phyloP scores from a whole-genome alignment of 495 filamentous ascomycete genomes.

The Pyronema omphalodes region DNA sequence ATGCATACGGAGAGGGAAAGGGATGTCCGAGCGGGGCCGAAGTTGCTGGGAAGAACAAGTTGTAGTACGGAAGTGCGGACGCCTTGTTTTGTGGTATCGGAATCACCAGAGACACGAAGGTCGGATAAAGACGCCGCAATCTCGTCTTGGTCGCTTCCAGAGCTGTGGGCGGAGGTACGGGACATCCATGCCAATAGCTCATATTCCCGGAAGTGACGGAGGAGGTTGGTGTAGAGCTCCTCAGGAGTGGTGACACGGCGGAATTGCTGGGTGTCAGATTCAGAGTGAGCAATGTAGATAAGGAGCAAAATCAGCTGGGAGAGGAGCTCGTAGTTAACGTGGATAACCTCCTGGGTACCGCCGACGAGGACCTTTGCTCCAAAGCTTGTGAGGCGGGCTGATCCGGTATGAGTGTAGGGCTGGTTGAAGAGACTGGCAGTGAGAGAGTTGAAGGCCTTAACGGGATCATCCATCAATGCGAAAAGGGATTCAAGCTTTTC shows the following conservation, averaged over 20 bases:
- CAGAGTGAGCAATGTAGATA: conserved; percentile 39
- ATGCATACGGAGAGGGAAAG: conserved; percentile 17
- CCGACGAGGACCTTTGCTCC: conserved; percentile 54
- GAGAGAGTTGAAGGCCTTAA: conserved; percentile 13
- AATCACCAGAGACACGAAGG: conserved; percentile 18
- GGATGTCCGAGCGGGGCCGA: conserved; percentile 12
- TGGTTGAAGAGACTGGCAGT: conserved; percentile 15
- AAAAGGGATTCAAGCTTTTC: conserved; percentile 22
- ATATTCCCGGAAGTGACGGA: conserved; percentile 50
- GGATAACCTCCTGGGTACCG: conserved; percentile 59
- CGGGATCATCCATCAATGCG: conserved; percentile 12
- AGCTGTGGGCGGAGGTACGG: conserved; percentile 30
- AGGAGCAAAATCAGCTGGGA: conserved; percentile 69
- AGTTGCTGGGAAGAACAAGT: conserved; percentile 13
- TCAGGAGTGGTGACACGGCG: conserved; percentile 33
- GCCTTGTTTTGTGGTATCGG: background rate
- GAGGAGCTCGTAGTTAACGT: conserved; percentile 47
- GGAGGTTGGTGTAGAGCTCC: conserved; percentile 45
- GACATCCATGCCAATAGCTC: conserved; percentile 70
- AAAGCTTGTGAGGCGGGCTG: conserved; percentile 38
- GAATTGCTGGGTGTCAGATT: conserved; percentile 6
- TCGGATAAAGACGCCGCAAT: conserved; percentile 12
- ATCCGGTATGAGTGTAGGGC: conserved; percentile 5
- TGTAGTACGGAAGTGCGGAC: conserved; percentile 19
- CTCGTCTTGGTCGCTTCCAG: conserved; percentile 18